Base-by-base conservation (phyloP, 805 yeast genomes). In the Pichia sporocuriosa region DNA sequence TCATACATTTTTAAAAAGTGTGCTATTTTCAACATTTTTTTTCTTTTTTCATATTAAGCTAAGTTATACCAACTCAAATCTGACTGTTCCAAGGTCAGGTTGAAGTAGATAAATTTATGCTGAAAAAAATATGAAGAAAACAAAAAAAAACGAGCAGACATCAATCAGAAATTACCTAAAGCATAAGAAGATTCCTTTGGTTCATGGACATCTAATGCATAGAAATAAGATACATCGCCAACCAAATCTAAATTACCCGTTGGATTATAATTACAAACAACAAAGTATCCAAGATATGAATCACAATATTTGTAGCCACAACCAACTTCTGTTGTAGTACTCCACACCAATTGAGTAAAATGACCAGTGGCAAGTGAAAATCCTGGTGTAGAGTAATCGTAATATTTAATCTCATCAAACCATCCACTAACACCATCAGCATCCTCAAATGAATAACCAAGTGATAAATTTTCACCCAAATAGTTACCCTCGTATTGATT, bases 261-360 rank as follows among this genome's bases (percentile, higher is more conserved):
- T 16, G 86, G 79, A 54, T 69, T 65, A 62, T 84, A 84, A 57
- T 81, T 82, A 69, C 93, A 84, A 44, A 82, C 77, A 47, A 84
- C 65, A 61, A 81, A 82, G 48, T 75, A 76, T 45, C 74, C 62
- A 43, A 54, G 55, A 35, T 54, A 46, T n/a, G 62, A 45, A 15
- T 53, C 57, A 65, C 95, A 84, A 49, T 70, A 58, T 56, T 76
- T 79, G 60, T 68, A 65, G 40, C 82, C 93, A 66, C 95, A 85
- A 16, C 94, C 95, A 13, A 85, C 43, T 48, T 68, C 59, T 9
- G 77, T 68, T 24, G 85, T 66, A 22, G 65, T 59, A 49, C 69
- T 72, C 95, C 95, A 85, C 25, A 85, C 75, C 35, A 85, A 66
- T 59, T 84, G 93, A 17, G 94, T 83, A 64, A 84, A 86, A 62